A percentile compares a stretch with the other conserved stretches of the same genome.
phyloP scores from a whole-genome alignment of 83 land plant species.

The Thuja plicata region DNA sequence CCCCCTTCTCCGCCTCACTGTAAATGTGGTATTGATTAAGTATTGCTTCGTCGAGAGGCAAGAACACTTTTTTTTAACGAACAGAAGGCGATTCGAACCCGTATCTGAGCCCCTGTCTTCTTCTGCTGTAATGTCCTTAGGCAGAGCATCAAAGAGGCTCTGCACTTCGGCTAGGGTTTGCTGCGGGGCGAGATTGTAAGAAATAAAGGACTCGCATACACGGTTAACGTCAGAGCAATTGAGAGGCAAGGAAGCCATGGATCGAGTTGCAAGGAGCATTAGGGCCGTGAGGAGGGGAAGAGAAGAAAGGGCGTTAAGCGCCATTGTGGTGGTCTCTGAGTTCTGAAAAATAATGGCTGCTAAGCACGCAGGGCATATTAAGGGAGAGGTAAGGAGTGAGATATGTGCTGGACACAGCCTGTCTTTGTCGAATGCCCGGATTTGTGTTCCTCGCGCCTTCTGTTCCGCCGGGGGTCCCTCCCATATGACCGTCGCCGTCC shows the following conservation, averaged over 20 bases:
- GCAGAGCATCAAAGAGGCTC: slow-evolving; percentile 64
- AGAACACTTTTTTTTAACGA: slow-evolving; percentile 64
- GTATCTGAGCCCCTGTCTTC: neutral
- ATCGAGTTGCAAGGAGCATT: neutral
- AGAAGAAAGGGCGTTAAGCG: neutral
- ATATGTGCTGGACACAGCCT: neutral
- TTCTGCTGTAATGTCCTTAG: slow-evolving; percentile 32
- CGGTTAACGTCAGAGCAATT: slow-evolving; percentile 54
- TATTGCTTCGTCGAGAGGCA: slow-evolving; percentile 35
- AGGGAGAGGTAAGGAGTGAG: neutral
- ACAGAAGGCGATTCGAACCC: slow-evolving; percentile 25
- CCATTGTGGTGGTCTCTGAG: neutral
- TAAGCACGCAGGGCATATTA: neutral
- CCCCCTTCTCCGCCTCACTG: slow-evolving; percentile 25
- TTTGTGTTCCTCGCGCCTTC: neutral
- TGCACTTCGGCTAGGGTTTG: slow-evolving; percentile 38
- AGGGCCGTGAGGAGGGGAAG: neutral
- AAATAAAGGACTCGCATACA: slow-evolving; percentile 56
- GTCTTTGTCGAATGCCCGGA: neutral
- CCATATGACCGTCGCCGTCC: neutral
- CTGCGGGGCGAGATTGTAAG: slow-evolving; percentile 31
- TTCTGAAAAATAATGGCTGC: neutral
- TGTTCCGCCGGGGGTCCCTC: neutral
- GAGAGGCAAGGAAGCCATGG: slow-evolving; percentile 25
- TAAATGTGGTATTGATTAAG: slow-evolving; percentile 46